Base-by-base conservation (phyloP, 2,329 filamentous ascomycete genomes). In the Fusarium sarcochroum region DNA sequence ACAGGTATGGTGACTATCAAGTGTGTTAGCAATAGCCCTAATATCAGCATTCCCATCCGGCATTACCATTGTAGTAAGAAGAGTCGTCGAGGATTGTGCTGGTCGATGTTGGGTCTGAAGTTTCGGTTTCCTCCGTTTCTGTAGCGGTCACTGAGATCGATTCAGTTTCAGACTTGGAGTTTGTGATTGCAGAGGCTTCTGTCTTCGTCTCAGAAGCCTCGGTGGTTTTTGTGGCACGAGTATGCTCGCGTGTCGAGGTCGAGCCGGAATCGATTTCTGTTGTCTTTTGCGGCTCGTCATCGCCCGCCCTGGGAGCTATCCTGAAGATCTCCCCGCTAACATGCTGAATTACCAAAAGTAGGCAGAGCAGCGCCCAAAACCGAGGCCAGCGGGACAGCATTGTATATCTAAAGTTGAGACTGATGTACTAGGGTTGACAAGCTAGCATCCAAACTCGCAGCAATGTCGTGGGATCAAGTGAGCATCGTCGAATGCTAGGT, bases 1-100 rank as follows among this genome's bases (percentile, higher is more conserved):
- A 75, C 76, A 5, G 82, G 78, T 46, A 88, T 80, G 4, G 82
- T 83, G 30, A 75, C 85, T 87, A 61, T 15, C 11, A 14, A 25
- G 10, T 7, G 40, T 41, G 49, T 70, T 55, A 69, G 59, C 27
- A 15, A 47, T 20, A 21, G 11, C 9, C 18, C 10, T 34, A 27
- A 8, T 15, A n/a, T 13, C 3, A 21, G 14, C 27, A 13, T 45
- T 21, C 21, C 11, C 21, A 18, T 21, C n/a, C 34, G 18, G 27
- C 11, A 52, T 76, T 75, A 82, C 80, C 66, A 67, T 81, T 80
- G 38, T 77, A 68, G 42, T 77, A 77, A 8, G 69, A 76, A 18
- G 77, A 73, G 48, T 76, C 73, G 40, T 76, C 74, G 5, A 75
- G 52, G 8, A 48, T 54, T 18, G 73, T 72, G 10, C 70, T 64